These are phyloP conservation scores for Sporisorium reilianum DNA, from an alignment of 1,284 basidiomycete genomes.

Conservation along the genomic window DNA sequence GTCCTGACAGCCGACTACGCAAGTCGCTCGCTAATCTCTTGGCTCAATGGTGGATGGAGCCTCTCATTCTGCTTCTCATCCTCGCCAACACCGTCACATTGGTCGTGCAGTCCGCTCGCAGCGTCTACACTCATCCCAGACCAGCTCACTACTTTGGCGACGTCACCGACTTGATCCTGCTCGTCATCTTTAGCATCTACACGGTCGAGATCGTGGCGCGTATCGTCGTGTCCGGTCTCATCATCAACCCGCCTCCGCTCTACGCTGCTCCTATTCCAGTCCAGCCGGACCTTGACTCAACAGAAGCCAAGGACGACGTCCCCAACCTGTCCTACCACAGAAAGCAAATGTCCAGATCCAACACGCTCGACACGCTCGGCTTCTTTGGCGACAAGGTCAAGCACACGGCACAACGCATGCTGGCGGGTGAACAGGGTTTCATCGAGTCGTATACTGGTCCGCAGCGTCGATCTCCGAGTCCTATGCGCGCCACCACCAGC, in stretches of 20 bases:
- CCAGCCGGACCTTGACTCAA: background rate
- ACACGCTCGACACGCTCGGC: slow-evolving; percentile 58
- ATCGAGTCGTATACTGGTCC: slow-evolving; percentile 12
- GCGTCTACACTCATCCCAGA: slow-evolving; percentile 72
- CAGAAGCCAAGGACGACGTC: slow-evolving; percentile 13
- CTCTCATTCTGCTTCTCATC: slow-evolving; percentile 84
- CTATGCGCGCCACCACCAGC: slow-evolving; percentile 3
- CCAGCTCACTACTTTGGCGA: slow-evolving; percentile 81
- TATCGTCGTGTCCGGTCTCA: slow-evolving; percentile 88
- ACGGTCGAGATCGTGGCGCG: slow-evolving; percentile 90
- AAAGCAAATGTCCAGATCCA: slow-evolving; percentile 53
- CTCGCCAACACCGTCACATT: slow-evolving; percentile 85
- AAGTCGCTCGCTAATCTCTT: slow-evolving; percentile 37
- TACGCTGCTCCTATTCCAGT: slow-evolving; percentile 28
- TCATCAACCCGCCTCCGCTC: slow-evolving; percentile 80
- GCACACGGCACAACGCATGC: slow-evolving; percentile 35
- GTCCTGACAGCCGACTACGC: slow-evolving; percentile 71
- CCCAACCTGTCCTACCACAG: slow-evolving; percentile 23
- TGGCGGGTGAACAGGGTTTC: slow-evolving; percentile 35
- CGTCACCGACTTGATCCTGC: slow-evolving; percentile 89
- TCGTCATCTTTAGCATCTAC: slow-evolving; percentile 85
- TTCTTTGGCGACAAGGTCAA: slow-evolving; percentile 54
- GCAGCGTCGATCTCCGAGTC: slow-evolving; percentile 1
- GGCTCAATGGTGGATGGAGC: slow-evolving; percentile 82
- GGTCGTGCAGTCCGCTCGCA: slow-evolving; percentile 79